Evolutionary conservation across 2,329 filamentous ascomycete species (phyloP).

Genomic region (Beauveria sp.): DNA sequence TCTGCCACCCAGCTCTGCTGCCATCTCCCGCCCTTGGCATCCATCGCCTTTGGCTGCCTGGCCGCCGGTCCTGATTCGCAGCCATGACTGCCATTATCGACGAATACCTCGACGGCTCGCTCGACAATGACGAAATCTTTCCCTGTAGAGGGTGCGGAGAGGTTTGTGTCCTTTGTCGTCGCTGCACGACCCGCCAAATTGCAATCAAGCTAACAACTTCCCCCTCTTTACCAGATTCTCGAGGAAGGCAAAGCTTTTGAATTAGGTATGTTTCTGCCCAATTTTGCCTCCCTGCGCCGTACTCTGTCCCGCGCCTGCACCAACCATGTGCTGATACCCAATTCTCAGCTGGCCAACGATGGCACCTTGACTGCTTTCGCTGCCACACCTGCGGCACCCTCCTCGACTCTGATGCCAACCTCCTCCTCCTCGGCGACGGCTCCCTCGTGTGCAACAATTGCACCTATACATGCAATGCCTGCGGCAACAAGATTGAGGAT

Average conservation of each 20-base stretch:
- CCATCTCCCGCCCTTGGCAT: slow-evolving; percentile 3
- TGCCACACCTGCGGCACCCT: slow-evolving; percentile 93
- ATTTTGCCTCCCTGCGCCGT: slow-evolving; percentile 10
- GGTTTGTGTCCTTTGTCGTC: slow-evolving; percentile 41
- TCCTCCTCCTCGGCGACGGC: slow-evolving; percentile 92
- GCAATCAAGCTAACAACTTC: slow-evolving; percentile 5
- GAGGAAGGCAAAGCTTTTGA: slow-evolving; percentile 99
- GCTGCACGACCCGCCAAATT: background rate
- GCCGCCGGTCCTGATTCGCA: slow-evolving; percentile 11
- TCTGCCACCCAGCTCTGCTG: background rate
- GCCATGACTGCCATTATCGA: slow-evolving; percentile 46
- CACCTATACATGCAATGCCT: slow-evolving; percentile 97
- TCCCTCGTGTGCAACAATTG: slow-evolving; percentile 99
- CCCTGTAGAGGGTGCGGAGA: slow-evolving; percentile 92
- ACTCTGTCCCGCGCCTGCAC: background rate
- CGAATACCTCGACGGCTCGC: slow-evolving; percentile 55
- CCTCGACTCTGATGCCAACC: slow-evolving; percentile 95
- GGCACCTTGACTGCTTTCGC: slow-evolving; percentile 98
- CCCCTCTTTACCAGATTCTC: slow-evolving; percentile 58
- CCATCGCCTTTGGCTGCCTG: background rate
- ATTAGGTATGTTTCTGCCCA: slow-evolving; percentile 56
- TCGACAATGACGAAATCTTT: slow-evolving; percentile 76
- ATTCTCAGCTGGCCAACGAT: slow-evolving; percentile 75
- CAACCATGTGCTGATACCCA: slow-evolving; percentile 21
- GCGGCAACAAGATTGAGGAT: slow-evolving; percentile 96